Evolutionary conservation across 768 basidiomycete genomes (phyloP), one percentile per base, ranked within the genome.

Genomic region (Xerocomellus chrysenteron): DNA sequence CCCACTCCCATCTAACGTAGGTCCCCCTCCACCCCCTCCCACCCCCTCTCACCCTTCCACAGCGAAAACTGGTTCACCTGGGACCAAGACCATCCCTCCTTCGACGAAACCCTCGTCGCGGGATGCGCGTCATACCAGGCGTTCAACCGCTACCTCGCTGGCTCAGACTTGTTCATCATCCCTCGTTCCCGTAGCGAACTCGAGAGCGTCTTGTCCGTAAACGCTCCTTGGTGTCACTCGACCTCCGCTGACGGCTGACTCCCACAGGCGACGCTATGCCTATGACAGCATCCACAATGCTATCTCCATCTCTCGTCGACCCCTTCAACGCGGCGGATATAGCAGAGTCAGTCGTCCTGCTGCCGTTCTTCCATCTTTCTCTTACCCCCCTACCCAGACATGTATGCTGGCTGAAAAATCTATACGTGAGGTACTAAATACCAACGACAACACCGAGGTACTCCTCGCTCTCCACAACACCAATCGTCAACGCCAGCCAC

Each of bases 221-320:
- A 8, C 33, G 33, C 37, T 44, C 42, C 50, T 24, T 60, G 30
- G 32, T 40, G 33, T 10, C 46, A 47, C 26, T 33, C 9, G n/a
- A 19, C 52, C 11, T 44, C 17, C 26, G 52, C 61, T 63, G 9
- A 62, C 48, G 39, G 45, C 36, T 35, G 7, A 30, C 19, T 53
- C 50, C 50, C 52, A 55, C 67, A 92, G 90, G 56, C 80, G 84
- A 54, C 79, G 89, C 66, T 92, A 92, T 65, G 82, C 87, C 0
- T 84, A 88, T 64, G 90, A 92, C 59, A 82, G 85, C 12, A 89
- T 92, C 52, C 91, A 92, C 70, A 92, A 92, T 65, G 81, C 83
- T 10, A 89, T 92, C 65, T 77, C 90, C 17, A 80, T 80, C 55
- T 85, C 87, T 63, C 85, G 85, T 44, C 82, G 83, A 19, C 74